These are phyloP conservation scores for Colletotrichum theobromicola DNA, from an alignment of 2,329 filamentous ascomycete genomes.

Conservation along the genomic window DNA sequence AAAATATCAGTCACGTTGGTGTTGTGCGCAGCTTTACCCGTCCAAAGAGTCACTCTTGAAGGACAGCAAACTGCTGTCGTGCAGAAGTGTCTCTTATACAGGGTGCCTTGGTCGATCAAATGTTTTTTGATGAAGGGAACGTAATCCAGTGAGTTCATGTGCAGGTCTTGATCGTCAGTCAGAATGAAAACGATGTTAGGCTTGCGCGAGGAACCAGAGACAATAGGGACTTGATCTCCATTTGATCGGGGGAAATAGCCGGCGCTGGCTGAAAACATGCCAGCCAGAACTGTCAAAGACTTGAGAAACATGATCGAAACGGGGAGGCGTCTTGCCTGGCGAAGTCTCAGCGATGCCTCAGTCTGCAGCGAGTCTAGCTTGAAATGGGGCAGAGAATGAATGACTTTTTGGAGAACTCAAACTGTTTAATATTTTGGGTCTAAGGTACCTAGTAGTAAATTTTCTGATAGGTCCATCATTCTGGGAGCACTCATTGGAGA, in stretches of 20 bases:
- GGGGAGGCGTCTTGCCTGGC: background rate
- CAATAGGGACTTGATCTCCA: background rate
- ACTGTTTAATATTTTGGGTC: background rate
- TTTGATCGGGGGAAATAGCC: background rate
- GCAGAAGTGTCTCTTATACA: constrained; percentile 65
- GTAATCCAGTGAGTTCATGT: constrained; percentile 63
- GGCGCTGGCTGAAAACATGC: background rate
- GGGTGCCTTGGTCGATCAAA: constrained; percentile 59
- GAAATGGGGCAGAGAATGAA: background rate
- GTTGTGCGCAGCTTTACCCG: constrained; percentile 70
- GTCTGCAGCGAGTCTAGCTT: background rate
- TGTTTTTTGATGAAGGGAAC: constrained; percentile 60
- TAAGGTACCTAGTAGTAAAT: no score
- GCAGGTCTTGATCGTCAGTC: constrained; percentile 69
- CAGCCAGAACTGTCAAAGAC: background rate
- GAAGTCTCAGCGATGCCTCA: background rate
- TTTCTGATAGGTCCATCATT: background rate
- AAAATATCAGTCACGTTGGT: constrained; percentile 68
- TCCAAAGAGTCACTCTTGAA: constrained; percentile 64
- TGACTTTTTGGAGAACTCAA: background rate
- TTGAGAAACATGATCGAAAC: background rate
- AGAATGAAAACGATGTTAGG: constrained; percentile 69
- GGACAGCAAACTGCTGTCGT: constrained; percentile 70
- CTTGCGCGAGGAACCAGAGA: background rate
- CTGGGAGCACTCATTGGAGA: background rate